Percentiles rank a stretch among this genome's conserved stretches.
phyloP scores from a whole-genome alignment of 1,284 basidiomycete genomes.

The Microbotryomycetes sp. region DNA sequence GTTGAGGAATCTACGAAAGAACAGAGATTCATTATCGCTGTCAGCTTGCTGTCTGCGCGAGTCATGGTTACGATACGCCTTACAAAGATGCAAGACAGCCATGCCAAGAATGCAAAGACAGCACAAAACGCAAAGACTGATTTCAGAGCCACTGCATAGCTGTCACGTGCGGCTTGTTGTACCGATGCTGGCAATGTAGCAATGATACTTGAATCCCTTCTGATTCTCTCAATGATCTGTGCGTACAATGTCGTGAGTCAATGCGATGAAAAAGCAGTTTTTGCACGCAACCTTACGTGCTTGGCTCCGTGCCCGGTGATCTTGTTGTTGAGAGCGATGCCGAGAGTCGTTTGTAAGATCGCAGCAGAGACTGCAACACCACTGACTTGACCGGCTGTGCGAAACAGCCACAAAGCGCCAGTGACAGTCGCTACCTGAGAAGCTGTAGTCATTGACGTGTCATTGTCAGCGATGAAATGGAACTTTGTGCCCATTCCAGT shows the following conservation, averaged over 20 bases:
- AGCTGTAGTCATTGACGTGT: conserved; percentile 6
- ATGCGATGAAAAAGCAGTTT: too few relatives aligned
- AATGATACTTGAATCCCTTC: conserved; percentile 73
- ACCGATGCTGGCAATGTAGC: conserved; percentile 57
- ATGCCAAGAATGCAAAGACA: conserved; percentile 60
- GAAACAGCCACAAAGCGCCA: conserved; percentile 70
- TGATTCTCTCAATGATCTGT: conserved; percentile 56
- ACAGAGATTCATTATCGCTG: too few relatives aligned
- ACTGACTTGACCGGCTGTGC: conserved; percentile 64
- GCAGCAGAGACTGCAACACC: conserved; percentile 69
- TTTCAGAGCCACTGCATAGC: conserved; percentile 73
- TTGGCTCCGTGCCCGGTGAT: conserved; percentile 33
- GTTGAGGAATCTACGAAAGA: background rate
- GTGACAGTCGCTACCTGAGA: conserved; percentile 57
- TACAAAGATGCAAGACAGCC: conserved; percentile 2
- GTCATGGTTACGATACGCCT: background rate
- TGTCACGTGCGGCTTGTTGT: conserved; percentile 63
- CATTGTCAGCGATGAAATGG: too few relatives aligned
- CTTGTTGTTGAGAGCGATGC: background rate
- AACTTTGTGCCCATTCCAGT: too few relatives aligned
- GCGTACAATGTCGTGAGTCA: background rate
- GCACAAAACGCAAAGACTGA: conserved; percentile 77
- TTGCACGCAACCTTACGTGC: background rate
- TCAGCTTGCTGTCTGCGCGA: too few relatives aligned
- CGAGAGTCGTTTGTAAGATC: background rate